Evolutionary conservation across 495 filamentous ascomycete species (phyloP).

Genomic region (Podospora anserina): DNA sequence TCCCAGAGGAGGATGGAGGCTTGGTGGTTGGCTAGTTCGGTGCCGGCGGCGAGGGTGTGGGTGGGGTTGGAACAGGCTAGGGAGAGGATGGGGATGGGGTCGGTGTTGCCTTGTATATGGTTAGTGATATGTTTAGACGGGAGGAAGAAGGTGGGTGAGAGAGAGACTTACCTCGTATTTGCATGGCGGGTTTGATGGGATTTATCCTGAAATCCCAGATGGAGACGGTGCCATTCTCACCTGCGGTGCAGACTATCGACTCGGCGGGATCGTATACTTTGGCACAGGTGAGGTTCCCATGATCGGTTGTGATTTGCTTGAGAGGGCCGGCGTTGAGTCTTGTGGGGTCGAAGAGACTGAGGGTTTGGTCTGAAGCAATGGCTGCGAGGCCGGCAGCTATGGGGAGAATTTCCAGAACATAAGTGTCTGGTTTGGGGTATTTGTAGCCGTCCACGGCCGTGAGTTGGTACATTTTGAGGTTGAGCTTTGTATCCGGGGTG

Average conservation of each 20-base stretch:
- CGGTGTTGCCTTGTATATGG: background rate
- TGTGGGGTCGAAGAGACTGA: slow-evolving; percentile 53
- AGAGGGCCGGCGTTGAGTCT: slow-evolving; percentile 41
- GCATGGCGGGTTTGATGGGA: slow-evolving; percentile 30
- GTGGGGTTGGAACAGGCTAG: slow-evolving; percentile 58
- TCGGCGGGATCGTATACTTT: slow-evolving; percentile 42
- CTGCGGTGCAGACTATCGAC: slow-evolving; percentile 53
- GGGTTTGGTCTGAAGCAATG: slow-evolving; percentile 53
- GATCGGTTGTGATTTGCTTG: slow-evolving; percentile 42
- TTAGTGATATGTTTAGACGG: background rate
- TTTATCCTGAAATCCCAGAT: slow-evolving; percentile 56
- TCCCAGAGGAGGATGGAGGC: slow-evolving; percentile 79
- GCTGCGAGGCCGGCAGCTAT: slow-evolving; percentile 43
- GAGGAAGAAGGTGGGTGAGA: background rate
- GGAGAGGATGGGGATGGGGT: slow-evolving; percentile 51
- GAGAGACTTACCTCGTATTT: slow-evolving; percentile 45
- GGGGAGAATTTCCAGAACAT: slow-evolving; percentile 52
- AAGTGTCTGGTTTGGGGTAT: slow-evolving; percentile 44
- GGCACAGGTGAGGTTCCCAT: slow-evolving; percentile 58
- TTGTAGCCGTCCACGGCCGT: slow-evolving; percentile 40
- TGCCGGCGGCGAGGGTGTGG: slow-evolving; percentile 68
- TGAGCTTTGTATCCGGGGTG: background rate
- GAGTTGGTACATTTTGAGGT: slow-evolving; percentile 45
- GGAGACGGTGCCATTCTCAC: slow-evolving; percentile 58
- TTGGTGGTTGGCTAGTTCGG: slow-evolving; percentile 70